Evolutionary conservation across 2,329 filamentous ascomycete species (phyloP).

Genomic region (Trichoderma lentiforme): DNA sequence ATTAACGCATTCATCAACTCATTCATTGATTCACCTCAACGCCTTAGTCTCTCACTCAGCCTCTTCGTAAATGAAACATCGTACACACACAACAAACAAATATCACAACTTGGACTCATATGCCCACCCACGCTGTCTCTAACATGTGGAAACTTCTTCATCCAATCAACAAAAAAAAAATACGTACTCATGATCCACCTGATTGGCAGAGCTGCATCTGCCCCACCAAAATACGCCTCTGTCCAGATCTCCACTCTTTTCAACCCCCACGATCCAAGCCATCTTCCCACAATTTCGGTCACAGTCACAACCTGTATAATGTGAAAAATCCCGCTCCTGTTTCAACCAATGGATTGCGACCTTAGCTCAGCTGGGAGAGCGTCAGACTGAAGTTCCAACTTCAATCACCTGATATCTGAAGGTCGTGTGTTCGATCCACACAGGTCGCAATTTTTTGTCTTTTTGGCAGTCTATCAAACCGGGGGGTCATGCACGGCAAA

Average conservation of each 20-base stretch:
- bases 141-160: background rate
- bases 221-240: background rate
- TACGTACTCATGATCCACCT: background rate
- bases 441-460: slow-evolving; percentile 15
- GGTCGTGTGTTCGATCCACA: slow-evolving; percentile 19
- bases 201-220: background rate
- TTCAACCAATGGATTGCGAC: slow-evolving; percentile 7
- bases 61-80: background rate
- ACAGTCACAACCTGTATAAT: background rate
- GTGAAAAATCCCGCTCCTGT: background rate
- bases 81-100: background rate
- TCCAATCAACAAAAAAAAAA: background rate
- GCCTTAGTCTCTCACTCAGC: background rate
- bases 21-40: background rate
- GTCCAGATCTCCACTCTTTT: background rate
- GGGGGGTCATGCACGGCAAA: background rate
- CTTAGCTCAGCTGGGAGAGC: slow-evolving; percentile 19
- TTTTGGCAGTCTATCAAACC: background rate
- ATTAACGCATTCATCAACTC: background rate
- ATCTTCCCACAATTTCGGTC: background rate
- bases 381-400: slow-evolving; percentile 18
- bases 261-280: background rate
- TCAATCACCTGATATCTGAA: slow-evolving; percentile 15
- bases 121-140: background rate
- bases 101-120: background rate